Evolutionary conservation across 2,329 filamentous ascomycete genomes (phyloP).

Genomic region (Pseudogymnoascus sp.): DNA sequence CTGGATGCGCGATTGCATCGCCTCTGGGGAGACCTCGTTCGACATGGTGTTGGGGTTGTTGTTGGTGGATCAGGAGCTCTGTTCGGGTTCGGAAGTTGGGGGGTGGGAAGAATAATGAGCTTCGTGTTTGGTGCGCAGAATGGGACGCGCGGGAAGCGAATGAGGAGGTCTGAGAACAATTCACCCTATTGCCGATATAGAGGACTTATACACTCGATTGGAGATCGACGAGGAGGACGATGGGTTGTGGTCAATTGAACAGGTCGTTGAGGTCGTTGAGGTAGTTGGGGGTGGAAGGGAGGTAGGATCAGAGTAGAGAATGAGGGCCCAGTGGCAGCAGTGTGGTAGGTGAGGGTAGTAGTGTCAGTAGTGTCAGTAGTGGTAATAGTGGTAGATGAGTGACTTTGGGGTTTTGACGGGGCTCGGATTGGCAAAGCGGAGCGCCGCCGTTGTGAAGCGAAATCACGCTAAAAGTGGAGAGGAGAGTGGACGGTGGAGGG

Average conservation of each 20-base stretch:
- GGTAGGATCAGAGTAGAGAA: not conserved
- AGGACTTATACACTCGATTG: slow-evolving; percentile 6
- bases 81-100: slow-evolving; percentile 12
- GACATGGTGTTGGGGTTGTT: slow-evolving; percentile 25
- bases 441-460: slow-evolving; percentile 7
- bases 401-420: slow-evolving; percentile 8
- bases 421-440: slow-evolving; percentile 8
- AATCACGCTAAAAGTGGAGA: slow-evolving; percentile 10
- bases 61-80: slow-evolving; percentile 14
- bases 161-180: not conserved
- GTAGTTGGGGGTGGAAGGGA: not conserved
- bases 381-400: not conserved
- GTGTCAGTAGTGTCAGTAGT: not conserved
- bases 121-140: slow-evolving; percentile 17
- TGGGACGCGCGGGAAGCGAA: slow-evolving; percentile 18
- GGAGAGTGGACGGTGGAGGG: slow-evolving; percentile 26
- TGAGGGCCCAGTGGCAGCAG: slow-evolving; percentile 7
- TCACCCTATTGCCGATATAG: not conserved
- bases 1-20: slow-evolving; percentile 89
- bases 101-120: slow-evolving; percentile 4
- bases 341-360: not conserved
- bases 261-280: not conserved
- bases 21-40: slow-evolving; percentile 62
- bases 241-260: slow-evolving; percentile 8
- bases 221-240: slow-evolving; percentile 5